Conservation (phyloP, 2,329 filamentous ascomycete species). For the Boeremia lycopersici region DNA sequence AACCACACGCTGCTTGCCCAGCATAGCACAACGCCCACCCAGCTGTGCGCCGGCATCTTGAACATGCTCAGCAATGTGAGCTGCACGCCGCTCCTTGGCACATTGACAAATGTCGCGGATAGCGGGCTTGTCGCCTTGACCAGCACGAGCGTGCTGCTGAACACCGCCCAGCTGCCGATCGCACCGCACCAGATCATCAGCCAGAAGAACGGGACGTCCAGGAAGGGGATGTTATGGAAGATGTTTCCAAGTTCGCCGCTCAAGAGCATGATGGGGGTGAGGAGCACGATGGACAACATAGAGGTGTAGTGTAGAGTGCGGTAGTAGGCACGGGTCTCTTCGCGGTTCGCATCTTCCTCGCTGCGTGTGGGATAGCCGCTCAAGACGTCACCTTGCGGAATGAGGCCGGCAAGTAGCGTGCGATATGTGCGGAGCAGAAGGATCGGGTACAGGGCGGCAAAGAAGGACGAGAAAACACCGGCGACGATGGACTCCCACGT, state of each 20-base stretch:
- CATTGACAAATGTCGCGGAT: conserved; percentile 56
- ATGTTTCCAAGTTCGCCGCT: conserved; percentile 58
- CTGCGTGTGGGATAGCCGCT: conserved; percentile 43
- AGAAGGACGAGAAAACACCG: conserved; percentile 59
- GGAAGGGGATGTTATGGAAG: conserved; percentile 59
- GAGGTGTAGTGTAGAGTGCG: conserved; percentile 60
- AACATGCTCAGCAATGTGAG: conserved; percentile 55
- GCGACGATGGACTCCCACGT: conserved; percentile 59
- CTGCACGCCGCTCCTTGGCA: conserved; percentile 57
- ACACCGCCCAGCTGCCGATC: conserved; percentile 56
- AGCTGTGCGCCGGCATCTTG: conserved; percentile 57
- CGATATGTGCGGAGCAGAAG: conserved; percentile 58
- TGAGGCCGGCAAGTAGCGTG: conserved; percentile 51
- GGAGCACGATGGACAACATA: conserved; percentile 55
- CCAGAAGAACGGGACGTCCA: conserved; percentile 63
- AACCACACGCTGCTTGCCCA: conserved; percentile 60
- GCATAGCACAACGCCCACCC: conserved; percentile 59
- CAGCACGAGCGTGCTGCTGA: conserved; percentile 55
- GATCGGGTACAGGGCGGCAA: conserved; percentile 59
- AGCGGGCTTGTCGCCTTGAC: conserved; percentile 58
- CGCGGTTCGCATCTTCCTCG: conserved; percentile 46
- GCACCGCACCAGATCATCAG: conserved; percentile 58
- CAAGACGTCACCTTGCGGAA: conserved; percentile 54
- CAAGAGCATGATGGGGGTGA: conserved; percentile 57
- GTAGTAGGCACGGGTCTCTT: conserved; percentile 59